These are phyloP conservation scores for Peribolospora kevripleyi DNA, from an alignment of 768 basidiomycete genomes.

Conservation along the genomic window DNA sequence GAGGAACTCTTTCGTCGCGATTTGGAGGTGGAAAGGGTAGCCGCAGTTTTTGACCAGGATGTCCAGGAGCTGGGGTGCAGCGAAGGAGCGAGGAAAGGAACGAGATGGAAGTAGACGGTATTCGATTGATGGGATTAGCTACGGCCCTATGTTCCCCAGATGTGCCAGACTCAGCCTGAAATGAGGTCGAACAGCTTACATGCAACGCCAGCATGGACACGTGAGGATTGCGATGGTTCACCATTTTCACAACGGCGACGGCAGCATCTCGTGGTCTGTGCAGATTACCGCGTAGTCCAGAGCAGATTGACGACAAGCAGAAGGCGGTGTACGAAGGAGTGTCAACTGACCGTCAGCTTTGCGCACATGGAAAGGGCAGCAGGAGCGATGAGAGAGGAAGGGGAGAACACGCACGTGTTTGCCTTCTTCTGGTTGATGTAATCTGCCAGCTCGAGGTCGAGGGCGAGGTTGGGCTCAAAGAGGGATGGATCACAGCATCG, in stretches of 20 bases:
- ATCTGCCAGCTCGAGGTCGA: conserved; percentile 82
- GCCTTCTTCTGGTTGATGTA: conserved; percentile 86
- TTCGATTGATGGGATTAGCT: conserved; percentile 10
- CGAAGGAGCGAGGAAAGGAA: background rate
- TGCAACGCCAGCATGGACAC: conserved; percentile 63
- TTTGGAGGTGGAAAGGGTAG: conserved; percentile 90
- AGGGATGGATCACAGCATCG: conserved; percentile 68
- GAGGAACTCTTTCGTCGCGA: conserved; percentile 87
- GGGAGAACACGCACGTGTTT: conserved; percentile 43
- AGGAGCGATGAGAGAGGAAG: background rate
- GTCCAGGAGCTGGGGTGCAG: conserved; percentile 35
- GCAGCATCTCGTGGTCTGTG: conserved; percentile 70
- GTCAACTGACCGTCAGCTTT: background rate
- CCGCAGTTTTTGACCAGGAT: conserved; percentile 87
- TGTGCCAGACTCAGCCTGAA: too few species aligned
- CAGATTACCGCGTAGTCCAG: too few species aligned
- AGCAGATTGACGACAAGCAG: too few species aligned
- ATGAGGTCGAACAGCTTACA: conserved; percentile 6
- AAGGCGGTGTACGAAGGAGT: background rate
- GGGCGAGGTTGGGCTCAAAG: conserved; percentile 69
- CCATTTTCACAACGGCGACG: conserved; percentile 54
- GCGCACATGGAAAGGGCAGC: background rate
- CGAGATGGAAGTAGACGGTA: background rate
- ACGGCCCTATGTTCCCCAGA: background rate
- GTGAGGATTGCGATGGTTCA: conserved; percentile 84